Base-by-base conservation (phyloP, 495 filamentous ascomycete species). In the Neurospora sublineolata region DNA sequence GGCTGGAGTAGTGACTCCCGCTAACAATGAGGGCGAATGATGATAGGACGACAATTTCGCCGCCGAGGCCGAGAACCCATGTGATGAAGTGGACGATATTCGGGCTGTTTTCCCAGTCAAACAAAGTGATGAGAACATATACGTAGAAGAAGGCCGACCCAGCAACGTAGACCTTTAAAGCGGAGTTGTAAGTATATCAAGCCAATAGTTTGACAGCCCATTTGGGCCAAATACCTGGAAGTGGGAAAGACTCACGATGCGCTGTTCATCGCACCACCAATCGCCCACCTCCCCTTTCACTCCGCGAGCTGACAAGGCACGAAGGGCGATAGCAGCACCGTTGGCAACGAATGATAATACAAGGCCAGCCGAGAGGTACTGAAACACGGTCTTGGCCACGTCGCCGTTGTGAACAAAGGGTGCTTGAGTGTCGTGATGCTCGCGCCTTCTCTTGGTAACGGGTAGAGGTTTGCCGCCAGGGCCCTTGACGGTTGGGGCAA, bases 181-280 rank as follows among this genome's bases (percentile, higher is more conserved):
- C 10, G 67, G 20, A 68, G 18, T 69, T 73, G 68, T 73, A 52
- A 76, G 72, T 68, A 68, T 6, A 74, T 39, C 20, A 39, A 10
- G 16, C 33, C 37, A 44, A 70, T 44, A 40, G n/a, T 12, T 30
- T n/a, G 37, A 69, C 33, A 33, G 67, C 30, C 33, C 38, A 16
- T 37, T 11, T 30, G n/a, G 23, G 40, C 58, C 46, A 36, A 36
- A 52, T 69, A 41, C 27, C 33, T 64, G 52, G 40, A 41, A 33
- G 14, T 39, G 37, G 30, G 20, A 41, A 38, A 70, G 23, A 86
- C 92, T 82, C 89, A 98, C 94, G 79, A 91, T 91, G 70, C 89
- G 87, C 37, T 91, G 84, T 81, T 97, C 88, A 37, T 92, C 93
- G 77, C 93, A 95, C 95, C 94, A 97, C 94, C 94, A 97, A 46